These are phyloP conservation scores for Teratosphaeria viscida DNA, from an alignment of 2,329 filamentous ascomycete species.

Conservation along the genomic window DNA sequence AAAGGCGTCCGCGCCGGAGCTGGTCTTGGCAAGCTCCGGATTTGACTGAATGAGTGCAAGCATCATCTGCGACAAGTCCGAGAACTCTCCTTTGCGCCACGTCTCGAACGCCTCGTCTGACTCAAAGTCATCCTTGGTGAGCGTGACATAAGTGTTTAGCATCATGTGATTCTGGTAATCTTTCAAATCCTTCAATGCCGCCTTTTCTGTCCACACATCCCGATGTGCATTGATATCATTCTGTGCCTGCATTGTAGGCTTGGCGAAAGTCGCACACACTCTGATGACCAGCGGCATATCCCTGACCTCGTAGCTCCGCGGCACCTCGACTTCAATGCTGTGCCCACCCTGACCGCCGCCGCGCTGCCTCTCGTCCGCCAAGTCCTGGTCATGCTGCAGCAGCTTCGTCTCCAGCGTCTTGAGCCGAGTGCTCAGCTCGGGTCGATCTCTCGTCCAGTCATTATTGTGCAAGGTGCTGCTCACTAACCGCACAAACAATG, in stretches of 20 bases:
- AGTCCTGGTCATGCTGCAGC: conserved; percentile 83
- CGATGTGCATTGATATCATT: conserved; percentile 76
- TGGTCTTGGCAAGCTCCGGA: conserved; percentile 72
- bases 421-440: conserved; percentile 71
- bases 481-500: conserved; percentile 83
- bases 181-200: conserved; percentile 83
- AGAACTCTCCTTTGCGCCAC: conserved; percentile 85
- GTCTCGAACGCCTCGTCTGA: conserved; percentile 74
- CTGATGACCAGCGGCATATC: conserved; percentile 91
- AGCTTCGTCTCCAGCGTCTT: conserved; percentile 84
- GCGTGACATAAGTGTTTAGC: conserved; percentile 62
- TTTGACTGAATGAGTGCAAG: conserved; percentile 77
- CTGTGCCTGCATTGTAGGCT: conserved; percentile 70
- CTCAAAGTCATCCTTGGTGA: conserved; percentile 81
- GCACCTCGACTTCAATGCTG: conserved; percentile 70
- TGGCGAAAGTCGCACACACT: conserved; percentile 76
- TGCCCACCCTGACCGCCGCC: conserved; percentile 49
- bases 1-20: conserved; percentile 37
- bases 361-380: conserved; percentile 52
- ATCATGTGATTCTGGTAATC: conserved; percentile 83
- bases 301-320: conserved; percentile 83
- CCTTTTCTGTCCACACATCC: conserved; percentile 78
- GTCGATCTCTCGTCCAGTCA: conserved; percentile 73
- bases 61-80: conserved; percentile 87
- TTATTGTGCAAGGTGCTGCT: conserved; percentile 69